Base-by-base conservation (phyloP, 768 basidiomycete species). In the Russula dissimulans region DNA sequence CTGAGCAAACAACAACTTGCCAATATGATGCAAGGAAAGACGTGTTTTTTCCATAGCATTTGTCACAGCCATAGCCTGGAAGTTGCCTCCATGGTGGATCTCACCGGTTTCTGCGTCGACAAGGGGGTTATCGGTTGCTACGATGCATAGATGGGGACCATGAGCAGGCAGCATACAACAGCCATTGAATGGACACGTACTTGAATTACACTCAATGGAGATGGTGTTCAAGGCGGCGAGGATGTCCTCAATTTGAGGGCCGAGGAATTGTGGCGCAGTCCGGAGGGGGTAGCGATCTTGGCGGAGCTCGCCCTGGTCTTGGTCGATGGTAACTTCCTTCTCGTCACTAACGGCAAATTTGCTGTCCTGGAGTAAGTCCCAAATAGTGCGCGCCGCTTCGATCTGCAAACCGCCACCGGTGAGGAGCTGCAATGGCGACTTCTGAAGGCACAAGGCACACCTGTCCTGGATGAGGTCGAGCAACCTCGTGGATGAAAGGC, bases 31-130 rank as follows among this genome's bases (percentile, higher is more conserved):
- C 29, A 81, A 66, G 2, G 78, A 74, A 18, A 81, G 72, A 14
- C 91, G 86, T 17, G 87, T 88, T 71, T 91, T 90, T 70, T 93
- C 91, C 88, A 92, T 91, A 12, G 85, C 83, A 57, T 89, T 91
- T 8, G 89, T 89, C 43, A 93, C 83, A 3, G 89, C 77, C 79
- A 90, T 87, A 0, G 89, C 89, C 69, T 93, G 91, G 81, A 94
- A 94, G 70, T 93, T 93, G 15, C 91, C 91, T 34, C 89, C 91
- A 57, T 91, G 80, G 70, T 91, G 87, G 18, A 91, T 76, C 54
- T 73, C 75, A 2, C 83, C 82, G 5, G 80, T 81, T 65, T 83
- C 78, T 44, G 78, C 78, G 62, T 94, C 87, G 42, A 92, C 76
- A 8, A 94, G 79, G 1, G 91, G 91, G 69, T 94, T 94, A 69